These are phyloP conservation scores for Penicillium sp. DNA, from an alignment of 2,329 filamentous ascomycete species.

Conservation along the genomic window DNA sequence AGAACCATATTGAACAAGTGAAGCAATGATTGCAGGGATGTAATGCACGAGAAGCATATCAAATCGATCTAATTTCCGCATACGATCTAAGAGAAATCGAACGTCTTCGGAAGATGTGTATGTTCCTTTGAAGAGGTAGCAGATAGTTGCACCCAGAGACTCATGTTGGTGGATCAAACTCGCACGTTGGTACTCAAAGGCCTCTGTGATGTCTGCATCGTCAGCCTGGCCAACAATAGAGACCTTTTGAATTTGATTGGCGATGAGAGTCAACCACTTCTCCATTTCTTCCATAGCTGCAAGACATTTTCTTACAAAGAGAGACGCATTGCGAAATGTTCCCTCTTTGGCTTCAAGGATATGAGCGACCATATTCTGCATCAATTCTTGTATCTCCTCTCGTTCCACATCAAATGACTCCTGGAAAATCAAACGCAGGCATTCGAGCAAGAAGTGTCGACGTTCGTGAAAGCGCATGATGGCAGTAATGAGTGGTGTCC, in stretches of 20 bases:
- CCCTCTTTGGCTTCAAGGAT: slow-evolving; percentile 56
- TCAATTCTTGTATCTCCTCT: slow-evolving; percentile 51
- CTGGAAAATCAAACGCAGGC: slow-evolving; percentile 73
- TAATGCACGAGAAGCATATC: slow-evolving; percentile 74
- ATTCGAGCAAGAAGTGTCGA: slow-evolving; percentile 77
- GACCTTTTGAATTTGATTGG: slow-evolving; percentile 71
- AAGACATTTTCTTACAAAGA: slow-evolving; percentile 71
- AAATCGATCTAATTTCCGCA: slow-evolving; percentile 72
- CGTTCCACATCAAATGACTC: slow-evolving; percentile 61
- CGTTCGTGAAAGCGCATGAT: slow-evolving; percentile 86
- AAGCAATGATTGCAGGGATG: slow-evolving; percentile 72
- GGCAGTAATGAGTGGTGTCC: slow-evolving; percentile 70
- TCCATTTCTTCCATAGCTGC: slow-evolving; percentile 72
- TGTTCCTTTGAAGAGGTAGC: slow-evolving; percentile 71
- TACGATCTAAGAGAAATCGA: slow-evolving; percentile 61
- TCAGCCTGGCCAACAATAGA: slow-evolving; percentile 67
- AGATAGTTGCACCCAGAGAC: slow-evolving; percentile 73
- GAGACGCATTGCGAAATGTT: slow-evolving; percentile 49
- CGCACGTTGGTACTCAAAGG: slow-evolving; percentile 72
- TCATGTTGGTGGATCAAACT: slow-evolving; percentile 90
- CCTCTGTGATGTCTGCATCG: slow-evolving; percentile 65
- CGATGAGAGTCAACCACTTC: slow-evolving; percentile 68
- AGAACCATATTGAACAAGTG: slow-evolving; percentile 74
- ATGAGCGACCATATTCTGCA: slow-evolving; percentile 53
- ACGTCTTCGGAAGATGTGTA: slow-evolving; percentile 71